Evolutionary conservation across 164 flowering plant genomes (phyloP), one percentile per base, ranked within the genome.

Genomic region (Aristolochia contorta): DNA sequence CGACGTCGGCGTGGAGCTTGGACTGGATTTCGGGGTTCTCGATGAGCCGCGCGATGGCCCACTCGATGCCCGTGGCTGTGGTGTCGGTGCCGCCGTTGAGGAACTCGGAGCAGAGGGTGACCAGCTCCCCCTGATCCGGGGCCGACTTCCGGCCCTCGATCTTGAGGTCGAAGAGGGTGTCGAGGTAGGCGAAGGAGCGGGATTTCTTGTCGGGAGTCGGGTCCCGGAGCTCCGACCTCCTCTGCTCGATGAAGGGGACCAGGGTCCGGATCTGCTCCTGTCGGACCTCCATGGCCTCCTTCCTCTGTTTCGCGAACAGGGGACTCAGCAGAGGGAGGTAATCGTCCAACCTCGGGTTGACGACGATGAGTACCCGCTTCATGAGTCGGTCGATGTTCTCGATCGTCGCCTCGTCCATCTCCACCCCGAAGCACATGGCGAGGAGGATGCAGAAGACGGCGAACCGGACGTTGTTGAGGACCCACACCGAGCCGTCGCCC

Each of bases 31-130:
- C 30, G 0, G 94, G 94, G 66, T 90, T 74, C 18, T 76, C 82
- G 59, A 93, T 86, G 24, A 93, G 59, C 54, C 83, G 61, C 1
- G 86, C 97, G 1, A 93, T 74, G 47, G 83, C 97, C 98, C 98
- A 93, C 71, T 93, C 98, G 48, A 93, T 59, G 0, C 89, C 96
- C 0, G 98, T 86, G 2, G 72, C 96, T 0, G 98, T 93, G 2
- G 98, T 93, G 83, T 93, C 98, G 0, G 97, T 90, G 8, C 98
- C 98, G 37, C 97, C 98, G 49, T 93, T 93, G 66, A 93, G 69
- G 43, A 93, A 81, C 69, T 93, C 98, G 18, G 97, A 89, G 74
- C 91, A 86, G 19, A 93, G 85, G 0, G 98, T 75, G 12, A 93
- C 98, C 3, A 93, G 70, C 69, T 90, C 92, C 1, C 70, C 55